Conservation (phyloP, 2,329 filamentous ascomycete genomes). For the Penicillium sp. region DNA sequence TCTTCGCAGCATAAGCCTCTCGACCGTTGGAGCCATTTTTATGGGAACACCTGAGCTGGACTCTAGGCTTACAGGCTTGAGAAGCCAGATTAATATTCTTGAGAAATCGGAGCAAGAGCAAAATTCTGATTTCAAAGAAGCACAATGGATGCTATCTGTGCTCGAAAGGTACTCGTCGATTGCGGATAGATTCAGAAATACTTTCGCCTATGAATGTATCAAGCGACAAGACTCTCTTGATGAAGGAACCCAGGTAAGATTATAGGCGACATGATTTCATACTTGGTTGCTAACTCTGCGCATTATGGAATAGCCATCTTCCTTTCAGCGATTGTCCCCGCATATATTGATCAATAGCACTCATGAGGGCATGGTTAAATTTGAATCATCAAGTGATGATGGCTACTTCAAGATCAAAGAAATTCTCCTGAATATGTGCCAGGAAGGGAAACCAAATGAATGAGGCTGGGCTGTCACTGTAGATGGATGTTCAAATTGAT, state of each 20-base stretch:
- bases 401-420: conserved; percentile 17
- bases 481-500: too few relatives aligned
- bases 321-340: neutral
- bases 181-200: conserved; percentile 4
- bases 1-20: conserved; percentile 21
- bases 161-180: conserved; percentile 11
- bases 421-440: conserved; percentile 4
- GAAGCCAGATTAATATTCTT: conserved; percentile 32
- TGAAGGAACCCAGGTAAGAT: conserved; percentile 7
- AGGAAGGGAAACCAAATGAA: neutral
- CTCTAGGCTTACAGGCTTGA: conserved; percentile 36
- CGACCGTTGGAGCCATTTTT: conserved; percentile 38
- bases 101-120: conserved; percentile 31
- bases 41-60: conserved; percentile 45
- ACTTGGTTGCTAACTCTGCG: neutral
- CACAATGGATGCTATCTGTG: conserved; percentile 11
- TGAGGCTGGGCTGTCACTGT: too few relatives aligned
- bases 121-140: conserved; percentile 16
- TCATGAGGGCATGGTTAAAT: conserved; percentile 34
- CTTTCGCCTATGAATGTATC: conserved; percentile 9
- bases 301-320: neutral
- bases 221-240: neutral
- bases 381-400: conserved; percentile 10
- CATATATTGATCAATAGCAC: conserved; percentile 31
- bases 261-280: neutral